phyloP scores from a whole-genome alignment of 176 grass and related monocot species.

The Oryza brachyantha region DNA sequence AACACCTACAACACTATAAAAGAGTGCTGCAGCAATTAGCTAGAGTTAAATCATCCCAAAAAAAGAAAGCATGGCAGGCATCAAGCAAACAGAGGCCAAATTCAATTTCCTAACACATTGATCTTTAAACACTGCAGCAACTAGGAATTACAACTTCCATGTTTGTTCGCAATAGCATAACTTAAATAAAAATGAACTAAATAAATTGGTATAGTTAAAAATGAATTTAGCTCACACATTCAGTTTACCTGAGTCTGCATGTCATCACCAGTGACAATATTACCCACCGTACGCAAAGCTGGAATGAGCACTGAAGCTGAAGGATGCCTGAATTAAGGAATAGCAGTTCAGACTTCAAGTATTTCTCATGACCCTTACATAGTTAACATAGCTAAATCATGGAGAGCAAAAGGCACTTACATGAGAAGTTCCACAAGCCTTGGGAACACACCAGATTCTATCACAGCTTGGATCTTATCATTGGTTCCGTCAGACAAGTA shows the following conservation, averaged over 20 bases:
- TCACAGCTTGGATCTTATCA: constrained; percentile 93
- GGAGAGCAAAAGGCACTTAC: constrained; percentile 38
- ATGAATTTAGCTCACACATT: neutral
- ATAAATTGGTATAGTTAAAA: neutral
- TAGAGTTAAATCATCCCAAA: neutral
- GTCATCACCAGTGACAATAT: constrained; percentile 97
- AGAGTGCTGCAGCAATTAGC: neutral
- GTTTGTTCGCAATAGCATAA: constrained; percentile 7
- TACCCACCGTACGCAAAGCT: constrained; percentile 86
- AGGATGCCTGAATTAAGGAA: constrained; percentile 62
- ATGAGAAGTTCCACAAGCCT: constrained; percentile 87
- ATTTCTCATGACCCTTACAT: neutral
- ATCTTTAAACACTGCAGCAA: neutral
- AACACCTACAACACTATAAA: neutral
- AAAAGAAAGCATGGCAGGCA: neutral
- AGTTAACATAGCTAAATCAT: neutral
- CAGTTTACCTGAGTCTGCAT: constrained; percentile 81
- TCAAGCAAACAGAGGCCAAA: neutral
- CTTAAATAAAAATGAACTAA: neutral
- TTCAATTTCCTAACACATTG: neutral
- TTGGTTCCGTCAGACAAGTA: constrained; percentile 95
- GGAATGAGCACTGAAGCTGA: constrained; percentile 90
- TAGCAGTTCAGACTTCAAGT: constrained; percentile 6
- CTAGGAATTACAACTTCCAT: neutral
- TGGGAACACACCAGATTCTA: constrained; percentile 84